Percentiles rank a stretch among this genome's conserved stretches.
Conservation (phyloP, 345 rosid genomes). For the Hevea brasiliensis region DNA sequence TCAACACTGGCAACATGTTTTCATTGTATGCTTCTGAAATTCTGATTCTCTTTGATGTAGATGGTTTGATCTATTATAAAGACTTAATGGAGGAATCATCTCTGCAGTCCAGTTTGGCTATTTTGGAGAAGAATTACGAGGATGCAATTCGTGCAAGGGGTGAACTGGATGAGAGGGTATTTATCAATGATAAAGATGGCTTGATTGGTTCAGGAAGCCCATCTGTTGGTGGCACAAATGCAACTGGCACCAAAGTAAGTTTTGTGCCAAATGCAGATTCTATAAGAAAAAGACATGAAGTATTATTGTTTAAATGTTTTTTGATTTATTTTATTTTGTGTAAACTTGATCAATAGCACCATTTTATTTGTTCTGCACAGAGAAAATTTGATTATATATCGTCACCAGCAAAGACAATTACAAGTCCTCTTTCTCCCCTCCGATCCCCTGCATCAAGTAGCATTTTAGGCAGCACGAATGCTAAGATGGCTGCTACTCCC, state of each 20-base stretch:
- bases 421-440: conserved; percentile 82
- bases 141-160: conserved; percentile 60
- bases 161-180: conserved; percentile 83
- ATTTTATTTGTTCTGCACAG: conserved; percentile 32
- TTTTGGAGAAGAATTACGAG: conserved; percentile 72
- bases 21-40: conserved; percentile 21
- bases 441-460: conserved; percentile 72
- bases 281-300: not conserved
- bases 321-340: not conserved
- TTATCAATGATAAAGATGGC: conserved; percentile 84
- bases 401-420: conserved; percentile 76
- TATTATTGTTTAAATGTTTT: not conserved
- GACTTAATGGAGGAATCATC: conserved; percentile 81
- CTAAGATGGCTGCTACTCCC: conserved; percentile 76
- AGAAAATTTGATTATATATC: conserved; percentile 71
- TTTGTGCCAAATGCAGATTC: conserved; percentile 16
- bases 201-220: conserved; percentile 70
- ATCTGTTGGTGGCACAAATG: conserved; percentile 60
- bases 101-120: conserved; percentile 53
- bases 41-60: conserved; percentile 41
- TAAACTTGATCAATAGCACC: not conserved
- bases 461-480: conserved; percentile 37
- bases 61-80: conserved; percentile 83
- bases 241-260: conserved; percentile 59
- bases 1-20: not conserved